Evolutionary conservation across 1,284 basidiomycete species (phyloP).

Genomic region (Paramarasmius palmivorus): DNA sequence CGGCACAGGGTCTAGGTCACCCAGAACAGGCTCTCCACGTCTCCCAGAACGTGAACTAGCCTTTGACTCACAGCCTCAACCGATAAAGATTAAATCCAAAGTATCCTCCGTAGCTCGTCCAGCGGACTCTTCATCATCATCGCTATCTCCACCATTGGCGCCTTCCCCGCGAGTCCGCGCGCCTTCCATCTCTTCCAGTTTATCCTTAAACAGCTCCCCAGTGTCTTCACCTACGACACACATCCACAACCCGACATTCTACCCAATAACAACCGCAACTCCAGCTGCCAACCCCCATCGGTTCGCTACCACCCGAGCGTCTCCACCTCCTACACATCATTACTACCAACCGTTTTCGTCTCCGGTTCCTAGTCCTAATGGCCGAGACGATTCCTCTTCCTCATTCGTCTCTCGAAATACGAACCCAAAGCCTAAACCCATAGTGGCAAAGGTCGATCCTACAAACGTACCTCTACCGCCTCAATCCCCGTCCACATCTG

Average conservation of each 20-base stretch:
- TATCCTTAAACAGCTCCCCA: slow-evolving; percentile 34
- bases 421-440: not conserved
- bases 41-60: slow-evolving; percentile 12
- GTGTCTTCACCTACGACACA: slow-evolving; percentile 28
- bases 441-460: slow-evolving; percentile 49
- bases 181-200: slow-evolving; percentile 39
- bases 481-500: slow-evolving; percentile 68
- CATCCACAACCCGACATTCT: slow-evolving; percentile 38
- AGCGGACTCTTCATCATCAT: slow-evolving; percentile 25
- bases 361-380: slow-evolving; percentile 15
- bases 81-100: slow-evolving; percentile 55
- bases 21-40: not conserved
- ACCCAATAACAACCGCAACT: slow-evolving; percentile 57
- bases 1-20: not conserved
- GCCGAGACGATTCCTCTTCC: slow-evolving; percentile 30
- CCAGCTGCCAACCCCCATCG: slow-evolving; percentile 60
- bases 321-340: slow-evolving; percentile 30
- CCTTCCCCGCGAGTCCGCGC: slow-evolving; percentile 17
- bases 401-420: slow-evolving; percentile 18
- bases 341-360: slow-evolving; percentile 38
- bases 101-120: slow-evolving; percentile 47
- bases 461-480: slow-evolving; percentile 56
- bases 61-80: slow-evolving; percentile 14
- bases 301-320: slow-evolving; percentile 38
- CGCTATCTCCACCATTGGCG: slow-evolving; percentile 24